These are phyloP conservation scores for Encephalitozoon hellem DNA, from an alignment of 371 early-diverging fungal species.

Conservation along the genomic window DNA sequence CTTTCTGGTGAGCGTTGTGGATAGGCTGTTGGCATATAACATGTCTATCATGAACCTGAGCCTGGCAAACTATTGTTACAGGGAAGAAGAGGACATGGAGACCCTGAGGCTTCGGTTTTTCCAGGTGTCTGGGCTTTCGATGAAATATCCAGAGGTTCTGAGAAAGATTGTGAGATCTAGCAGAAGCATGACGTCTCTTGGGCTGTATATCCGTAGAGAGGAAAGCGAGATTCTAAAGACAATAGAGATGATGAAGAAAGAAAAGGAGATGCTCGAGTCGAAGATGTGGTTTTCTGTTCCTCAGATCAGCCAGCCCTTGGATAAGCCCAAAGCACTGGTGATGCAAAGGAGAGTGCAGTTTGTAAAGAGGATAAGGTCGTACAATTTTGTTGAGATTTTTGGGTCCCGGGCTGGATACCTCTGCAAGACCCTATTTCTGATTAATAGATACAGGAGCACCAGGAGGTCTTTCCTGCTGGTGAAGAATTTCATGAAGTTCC, in stretches of 20 bases:
- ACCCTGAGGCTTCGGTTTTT: slow-evolving; percentile 4
- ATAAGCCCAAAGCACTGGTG: background rate
- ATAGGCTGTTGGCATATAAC: slow-evolving; percentile 14
- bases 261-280: background rate
- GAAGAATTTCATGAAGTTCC: background rate
- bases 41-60: slow-evolving; percentile 6
- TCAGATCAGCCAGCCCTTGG: background rate
- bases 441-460: background rate
- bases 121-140: slow-evolving; percentile 12
- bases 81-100: background rate
- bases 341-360: background rate
- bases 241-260: slow-evolving; percentile 4
- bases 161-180: background rate
- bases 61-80: background rate
- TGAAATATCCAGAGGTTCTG: slow-evolving; percentile 5
- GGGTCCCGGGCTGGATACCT: background rate
- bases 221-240: background rate
- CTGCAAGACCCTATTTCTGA: background rate
- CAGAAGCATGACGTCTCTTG: background rate
- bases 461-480: background rate
- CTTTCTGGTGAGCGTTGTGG: background rate
- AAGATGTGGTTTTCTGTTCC: slow-evolving; percentile 26
- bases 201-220: slow-evolving; percentile 2
- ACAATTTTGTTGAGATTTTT: slow-evolving; percentile 14
- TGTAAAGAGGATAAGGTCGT: slow-evolving; percentile 24